Base-by-base conservation (phyloP, 2,329 filamentous ascomycete species). In the Simplicillium aogashimaense region DNA sequence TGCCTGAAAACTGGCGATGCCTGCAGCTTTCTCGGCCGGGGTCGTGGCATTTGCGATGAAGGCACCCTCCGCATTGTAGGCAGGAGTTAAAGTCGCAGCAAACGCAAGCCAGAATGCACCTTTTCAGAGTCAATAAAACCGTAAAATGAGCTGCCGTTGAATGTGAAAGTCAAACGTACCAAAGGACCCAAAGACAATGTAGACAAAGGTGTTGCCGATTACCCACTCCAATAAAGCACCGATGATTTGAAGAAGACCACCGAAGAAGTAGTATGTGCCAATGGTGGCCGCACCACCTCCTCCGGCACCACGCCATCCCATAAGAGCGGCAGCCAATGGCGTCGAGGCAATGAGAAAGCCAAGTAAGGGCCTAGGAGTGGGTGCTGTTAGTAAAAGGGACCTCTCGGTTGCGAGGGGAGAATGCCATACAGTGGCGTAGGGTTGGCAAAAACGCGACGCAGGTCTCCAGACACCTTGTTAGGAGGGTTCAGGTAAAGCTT, bases 401-500 rank as follows among this genome's bases (percentile, higher is more conserved):
- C 7, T 32, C 30, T 5, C 13, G 11, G 5, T 32, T 7, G 30
- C 13, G 5, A 7, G 30, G 15, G 7, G 30, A 7, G 5, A 15
- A 15, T 32, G 12, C 4, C 30, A 7, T 20, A 16, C 34, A 77
- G 59, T 1, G 73, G 72, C 1, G 73, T 76, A 2, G 74, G 73
- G 44, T 77, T 76, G 5, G 62, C 72, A 46, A 76, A 69, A 0
- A 65, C 72, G 50, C 64, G 67, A 20, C 69, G 59, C 25, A 74
- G 48, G 11, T 72, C 63, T 12, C 69, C 69, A 35, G 66, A 66
- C 9, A 70, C 66, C 0, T 56, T 50, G 39, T 65, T 67, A 43
- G 67, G 61, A 2, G 70, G 71, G 2, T 62, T 66, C 10, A 77
- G 58, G 48, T 75, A 76, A 7, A 76, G 57, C 56, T 76, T 76